Evolutionary conservation across 2,329 filamentous ascomycete genomes (phyloP), one percentile per base, ranked within the genome.

Genomic region (Trichoderma sp.): DNA sequence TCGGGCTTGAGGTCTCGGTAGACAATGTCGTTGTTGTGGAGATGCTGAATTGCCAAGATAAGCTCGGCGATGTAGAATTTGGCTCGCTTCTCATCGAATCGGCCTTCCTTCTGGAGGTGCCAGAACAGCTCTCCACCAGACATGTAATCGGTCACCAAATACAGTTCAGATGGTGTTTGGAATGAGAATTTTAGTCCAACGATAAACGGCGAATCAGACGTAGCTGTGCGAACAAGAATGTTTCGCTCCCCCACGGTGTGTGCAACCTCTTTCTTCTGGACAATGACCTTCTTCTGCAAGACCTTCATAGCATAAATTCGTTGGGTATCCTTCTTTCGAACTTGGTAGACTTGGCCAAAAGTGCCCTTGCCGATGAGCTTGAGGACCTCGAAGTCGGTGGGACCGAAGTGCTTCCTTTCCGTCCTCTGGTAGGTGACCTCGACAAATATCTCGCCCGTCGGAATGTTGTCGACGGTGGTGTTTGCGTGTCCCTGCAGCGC

Each of bases 251-350:
- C 96, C 47, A 99, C 91, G 0, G 96, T 99, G 80, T 99, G 96
- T 18, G 95, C 94, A 64, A 99, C 94, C 82, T 99, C 96, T 83
- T 99, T 99, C 89, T 99, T 99, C 83, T 99, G 96, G 30, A 99
- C 96, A 78, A 99, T 99, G 68, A 99, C 96, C 86, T 99, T 99
- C 87, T 99, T 99, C 65, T 96, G 98, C 36, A 99, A 86, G 2
- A 99, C 95, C 83, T 99, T 99, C 96, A 99, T 99, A 74, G 96
- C 96, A 79, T 99, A 99, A 73, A 99, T 98, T 58, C 96, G 91
- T 77, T 91, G 90, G 0, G 95, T 98, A 80, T 99, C 96, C 85
- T 93, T 96, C 88, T 99, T 99, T 77, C 94, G 92, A 7, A 99
- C 96, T 81, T 99, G 96, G 80, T 98, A 99, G 2, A 99, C 96